Percentiles rank a stretch among this genome's conserved stretches.
Evolutionary conservation across 768 basidiomycete genomes (phyloP).

Genomic region (Calocybe indica): DNA sequence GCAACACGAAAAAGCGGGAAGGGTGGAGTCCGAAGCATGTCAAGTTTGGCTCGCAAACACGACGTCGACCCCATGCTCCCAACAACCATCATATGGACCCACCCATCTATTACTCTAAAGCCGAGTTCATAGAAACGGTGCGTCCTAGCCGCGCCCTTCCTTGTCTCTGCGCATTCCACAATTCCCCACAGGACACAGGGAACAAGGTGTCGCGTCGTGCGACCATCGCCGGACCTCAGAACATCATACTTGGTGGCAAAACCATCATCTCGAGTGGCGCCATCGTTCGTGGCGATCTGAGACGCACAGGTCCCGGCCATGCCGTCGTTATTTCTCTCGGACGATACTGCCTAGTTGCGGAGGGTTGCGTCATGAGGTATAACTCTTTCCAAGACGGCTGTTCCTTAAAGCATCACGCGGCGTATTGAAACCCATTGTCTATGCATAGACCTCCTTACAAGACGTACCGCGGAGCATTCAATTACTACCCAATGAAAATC

Average conservation of each 20-base stretch:
- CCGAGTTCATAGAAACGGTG: constrained; percentile 89
- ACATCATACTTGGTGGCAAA: constrained; percentile 96
- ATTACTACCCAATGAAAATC: constrained; percentile 97
- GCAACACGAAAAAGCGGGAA: no score
- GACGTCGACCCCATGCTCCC: no score
- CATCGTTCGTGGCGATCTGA: constrained; percentile 90
- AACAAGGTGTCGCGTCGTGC: constrained; percentile 94
- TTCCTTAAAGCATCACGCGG: background rate
- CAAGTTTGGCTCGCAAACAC: no score
- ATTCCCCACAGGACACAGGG: constrained; percentile 68
- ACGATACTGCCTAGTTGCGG: constrained; percentile 87
- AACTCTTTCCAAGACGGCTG: background rate
- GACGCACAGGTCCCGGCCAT: constrained; percentile 85
- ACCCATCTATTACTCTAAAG: constrained; percentile 72
- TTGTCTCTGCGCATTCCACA: background rate
- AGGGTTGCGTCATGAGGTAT: constrained; percentile 84
- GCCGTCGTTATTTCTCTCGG: constrained; percentile 93
- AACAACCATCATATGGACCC: constrained; percentile 44
- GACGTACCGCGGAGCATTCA: constrained; percentile 86
- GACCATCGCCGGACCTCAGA: constrained; percentile 88
- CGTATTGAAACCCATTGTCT: background rate
- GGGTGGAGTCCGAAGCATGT: no score
- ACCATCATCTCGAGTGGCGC: constrained; percentile 89
- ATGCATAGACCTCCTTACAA: constrained; percentile 77
- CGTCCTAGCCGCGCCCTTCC: constrained; percentile 8